Evolutionary conservation across 148 eudicot genomes (phyloP).

Genomic region (Agrostemma githago): DNA sequence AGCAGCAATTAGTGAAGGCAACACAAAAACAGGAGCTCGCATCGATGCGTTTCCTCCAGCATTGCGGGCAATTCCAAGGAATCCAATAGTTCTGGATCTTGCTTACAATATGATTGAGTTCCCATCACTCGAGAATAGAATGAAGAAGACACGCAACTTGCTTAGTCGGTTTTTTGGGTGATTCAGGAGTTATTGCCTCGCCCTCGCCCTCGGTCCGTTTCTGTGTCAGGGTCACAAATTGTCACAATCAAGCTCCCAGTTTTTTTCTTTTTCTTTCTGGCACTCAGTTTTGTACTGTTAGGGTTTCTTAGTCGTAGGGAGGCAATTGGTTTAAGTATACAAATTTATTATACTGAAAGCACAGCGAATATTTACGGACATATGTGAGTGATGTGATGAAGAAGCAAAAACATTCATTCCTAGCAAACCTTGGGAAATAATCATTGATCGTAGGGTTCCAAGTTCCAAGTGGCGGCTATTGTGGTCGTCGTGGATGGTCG

Average conservation of each 20-base stretch:
- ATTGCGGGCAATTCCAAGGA: conserved; percentile 63
- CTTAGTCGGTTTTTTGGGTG: conserved; percentile 76
- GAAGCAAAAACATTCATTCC: too few relatives aligned
- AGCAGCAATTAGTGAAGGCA: conserved; percentile 65
- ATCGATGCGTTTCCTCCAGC: conserved; percentile 77
- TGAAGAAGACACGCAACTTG: conserved; percentile 79
- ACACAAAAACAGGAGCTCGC: conserved; percentile 52
- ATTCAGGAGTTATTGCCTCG: conserved; percentile 2
- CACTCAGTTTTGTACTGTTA: conserved; percentile 16
- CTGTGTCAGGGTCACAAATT: not conserved
- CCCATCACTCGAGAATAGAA: conserved; percentile 78
- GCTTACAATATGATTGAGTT: conserved; percentile 68
- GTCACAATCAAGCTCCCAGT: not conserved
- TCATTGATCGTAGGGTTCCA: too few relatives aligned
- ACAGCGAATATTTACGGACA: not conserved
- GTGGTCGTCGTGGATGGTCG: too few relatives aligned
- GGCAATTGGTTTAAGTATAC: not conserved
- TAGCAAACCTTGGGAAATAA: too few relatives aligned
- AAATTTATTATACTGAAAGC: not conserved
- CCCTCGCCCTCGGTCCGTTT: not conserved
- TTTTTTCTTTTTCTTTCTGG: too few relatives aligned
- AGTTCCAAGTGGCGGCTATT: too few relatives aligned
- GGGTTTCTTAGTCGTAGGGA: not conserved
- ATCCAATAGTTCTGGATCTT: conserved; percentile 79
- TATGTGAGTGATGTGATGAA: too few relatives aligned